Base-by-base conservation (phyloP, 495 filamentous ascomycete genomes). In the Penicillium longicatenatum region DNA sequence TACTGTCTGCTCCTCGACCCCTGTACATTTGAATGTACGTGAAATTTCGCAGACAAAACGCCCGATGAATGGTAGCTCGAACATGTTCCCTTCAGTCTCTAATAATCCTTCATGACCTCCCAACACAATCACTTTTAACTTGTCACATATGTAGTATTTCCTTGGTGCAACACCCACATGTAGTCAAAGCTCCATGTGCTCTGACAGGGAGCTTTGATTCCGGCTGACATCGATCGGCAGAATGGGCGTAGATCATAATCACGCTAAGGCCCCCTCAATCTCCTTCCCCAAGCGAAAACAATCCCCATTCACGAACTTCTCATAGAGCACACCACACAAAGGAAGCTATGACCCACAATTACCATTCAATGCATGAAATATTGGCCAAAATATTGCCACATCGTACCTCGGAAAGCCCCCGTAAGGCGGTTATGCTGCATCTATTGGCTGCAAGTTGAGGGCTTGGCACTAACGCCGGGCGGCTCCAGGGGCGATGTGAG, bases 401-500 rank as follows among this genome's bases (percentile, higher is more conserved):
- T 39, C 41, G n/a, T 6, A 44, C 44, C 7, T n/a, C 45, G 24
- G 45, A 48, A 16, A 48, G 45, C 12, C 44, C 22, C 45, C 45
- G 45, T 48, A 17, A 48, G 37, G 50, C 33, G 22, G 22, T 41
- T 52, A 41, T 16, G 20, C 17, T n/a, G 37, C 50, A 42, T 48
- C 50, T 21, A 52, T 52, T 52, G 50, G 50, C 33, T 29, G 35
- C 45, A 11, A 9, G 12, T 2, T n/a, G n/a, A 24, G 33, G 47
- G 47, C 61, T 67, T 64, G 64, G 64, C 64, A 61, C 21, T 26
- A 55, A 47, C 53, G 46, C 57, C 46, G 49, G 60, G 66, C 66
- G 66, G 63, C 58, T 66, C 55, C 46, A 66, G 66, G 63, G 58
- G 46, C 49, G 39, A 53, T 59, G 48, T 63, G 63, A 66, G 63